Base-by-base conservation (phyloP, 768 basidiomycete species). In the Daedalea quercina region DNA sequence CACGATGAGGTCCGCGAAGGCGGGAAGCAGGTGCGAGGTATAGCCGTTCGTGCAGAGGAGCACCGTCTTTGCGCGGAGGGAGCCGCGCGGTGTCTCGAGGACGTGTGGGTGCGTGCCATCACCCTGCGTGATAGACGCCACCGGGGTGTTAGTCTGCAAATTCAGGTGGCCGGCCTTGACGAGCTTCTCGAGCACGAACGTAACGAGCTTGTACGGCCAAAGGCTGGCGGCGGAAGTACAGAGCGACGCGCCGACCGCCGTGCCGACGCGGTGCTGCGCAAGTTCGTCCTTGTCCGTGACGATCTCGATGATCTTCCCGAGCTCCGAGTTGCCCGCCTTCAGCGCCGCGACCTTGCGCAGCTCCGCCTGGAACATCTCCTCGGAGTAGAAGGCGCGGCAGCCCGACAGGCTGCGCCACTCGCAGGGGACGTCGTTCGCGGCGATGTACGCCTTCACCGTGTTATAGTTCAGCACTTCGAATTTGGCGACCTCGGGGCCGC, bases 11-110 rank as follows among this genome's bases (percentile, higher is more conserved):
- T 71, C 71, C 20, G 80, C 77, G 70, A 87, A 71, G 0, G 76
- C 75, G 11, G 75, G 71, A 50, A 94, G 70, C 43, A 94, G 76
- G 57, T 87, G 83, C 1, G 87, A 80, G 2, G 75, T 70, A 81
- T 90, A 93, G n/a, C 78, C 90, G 64, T 95, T 95, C 2, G 90
- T 92, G 2, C 88, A 87, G 63, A 92, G 90, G 12, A 94, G 71
- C 35, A 94, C 74, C 63, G 88, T 86, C 2, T 66, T 68, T 0
- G 87, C 70, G n/a, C 60, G 67, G 22, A 90, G 73, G 4, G 57
- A 60, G 0, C 91, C 90, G 47, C 76, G 73, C 0, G 83, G 72
- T 1, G 90, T 91, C 20, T 63, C 55, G 17, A 90, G 70, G 9
- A 68, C 70, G 67, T 87, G 87, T 15, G 65, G 57, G 2, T 62